These are phyloP conservation scores for Lagerstroemia speciosa DNA, from an alignment of 345 rosid genomes.

Conservation along the genomic window DNA sequence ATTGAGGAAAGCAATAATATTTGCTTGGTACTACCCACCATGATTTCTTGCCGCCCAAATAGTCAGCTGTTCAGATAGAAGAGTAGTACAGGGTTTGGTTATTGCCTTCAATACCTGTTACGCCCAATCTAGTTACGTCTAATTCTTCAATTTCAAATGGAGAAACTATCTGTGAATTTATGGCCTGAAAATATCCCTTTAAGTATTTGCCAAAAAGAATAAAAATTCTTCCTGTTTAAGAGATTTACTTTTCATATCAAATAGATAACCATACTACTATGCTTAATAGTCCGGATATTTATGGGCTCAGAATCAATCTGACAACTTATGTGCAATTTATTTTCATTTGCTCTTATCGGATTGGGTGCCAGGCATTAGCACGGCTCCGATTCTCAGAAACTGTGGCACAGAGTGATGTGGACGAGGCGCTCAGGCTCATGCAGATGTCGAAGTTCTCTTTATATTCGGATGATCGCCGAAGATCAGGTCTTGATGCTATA, in stretches of 20 bases:
- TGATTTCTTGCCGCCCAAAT: neutral
- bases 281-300: neutral
- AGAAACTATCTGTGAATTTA: neutral
- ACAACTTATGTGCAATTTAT: neutral
- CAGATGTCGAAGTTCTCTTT: constrained; percentile 98
- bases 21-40: too few species aligned
- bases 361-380: constrained; percentile 65
- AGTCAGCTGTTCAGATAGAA: neutral
- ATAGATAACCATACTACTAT: neutral
- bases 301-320: neutral
- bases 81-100: too few species aligned
- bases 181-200: neutral
- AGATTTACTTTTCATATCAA: neutral
- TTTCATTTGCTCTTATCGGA: neutral
- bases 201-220: neutral
- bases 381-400: constrained; percentile 88
- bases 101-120: too few species aligned
- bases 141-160: too few species aligned
- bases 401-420: constrained; percentile 97
- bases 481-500: constrained; percentile 91
- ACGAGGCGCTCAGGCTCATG: constrained; percentile 92
- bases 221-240: neutral
- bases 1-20: too few species aligned
- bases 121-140: neutral
- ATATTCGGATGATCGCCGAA: constrained; percentile 85